Evolutionary conservation across 805 yeast genomes (phyloP).

Genomic region (Sugiyamaella smithiae): DNA sequence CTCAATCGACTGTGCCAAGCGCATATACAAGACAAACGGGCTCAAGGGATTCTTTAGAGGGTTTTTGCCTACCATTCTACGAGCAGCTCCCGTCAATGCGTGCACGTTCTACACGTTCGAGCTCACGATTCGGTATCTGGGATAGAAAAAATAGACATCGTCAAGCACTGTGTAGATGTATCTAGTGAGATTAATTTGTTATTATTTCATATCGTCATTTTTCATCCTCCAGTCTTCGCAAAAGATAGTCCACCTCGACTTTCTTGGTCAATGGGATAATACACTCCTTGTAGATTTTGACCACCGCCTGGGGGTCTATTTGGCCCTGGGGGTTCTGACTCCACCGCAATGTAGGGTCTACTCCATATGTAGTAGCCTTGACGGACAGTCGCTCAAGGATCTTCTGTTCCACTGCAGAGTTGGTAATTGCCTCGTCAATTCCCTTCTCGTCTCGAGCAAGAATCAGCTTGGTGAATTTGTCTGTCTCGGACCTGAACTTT

Average conservation of each 20-base stretch:
- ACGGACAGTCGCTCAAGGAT: constrained; percentile 73
- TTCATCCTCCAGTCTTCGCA: constrained; percentile 74
- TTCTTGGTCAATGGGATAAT: constrained; percentile 93
- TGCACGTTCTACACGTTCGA: constrained; percentile 95
- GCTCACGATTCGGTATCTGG: constrained; percentile 53
- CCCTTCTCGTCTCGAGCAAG: constrained; percentile 62
- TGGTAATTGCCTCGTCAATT: constrained; percentile 79
- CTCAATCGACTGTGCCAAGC: constrained; percentile 55
- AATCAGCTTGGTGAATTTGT: constrained; percentile 62
- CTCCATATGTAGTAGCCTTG: constrained; percentile 84
- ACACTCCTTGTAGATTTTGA: constrained; percentile 77
- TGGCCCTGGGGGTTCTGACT: constrained; percentile 65
- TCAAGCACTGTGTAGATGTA: not conserved
- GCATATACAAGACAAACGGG: constrained; percentile 59
- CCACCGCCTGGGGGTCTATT: constrained; percentile 78
- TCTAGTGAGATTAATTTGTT: not conserved
- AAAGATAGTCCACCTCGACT: constrained; percentile 88
- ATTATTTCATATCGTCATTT: too few species aligned
- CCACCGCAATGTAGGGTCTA: constrained; percentile 76
- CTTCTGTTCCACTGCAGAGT: constrained; percentile 78
- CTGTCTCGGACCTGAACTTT: constrained; percentile 70
- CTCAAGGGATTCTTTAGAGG: constrained; percentile 83
- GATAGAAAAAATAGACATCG: constrained; percentile 23
- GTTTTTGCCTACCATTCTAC: constrained; percentile 82
- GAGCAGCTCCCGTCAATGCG: constrained; percentile 99